Evolutionary conservation across 352 stramenopile genomes (phyloP).

Genomic region (Elongisporangium senticosum): DNA sequence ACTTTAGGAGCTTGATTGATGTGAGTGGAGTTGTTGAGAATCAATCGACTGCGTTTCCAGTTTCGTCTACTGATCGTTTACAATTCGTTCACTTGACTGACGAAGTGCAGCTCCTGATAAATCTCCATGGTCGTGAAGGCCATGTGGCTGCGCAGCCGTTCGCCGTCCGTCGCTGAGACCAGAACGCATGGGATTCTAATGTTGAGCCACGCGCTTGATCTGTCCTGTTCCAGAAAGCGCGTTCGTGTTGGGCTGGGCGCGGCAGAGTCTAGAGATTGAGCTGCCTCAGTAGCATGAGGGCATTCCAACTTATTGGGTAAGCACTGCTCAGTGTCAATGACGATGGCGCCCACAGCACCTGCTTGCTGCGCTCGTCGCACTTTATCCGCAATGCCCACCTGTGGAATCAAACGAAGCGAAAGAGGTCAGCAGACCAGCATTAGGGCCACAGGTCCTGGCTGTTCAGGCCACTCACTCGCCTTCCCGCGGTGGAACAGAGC

Average conservation of each 20-base stretch:
- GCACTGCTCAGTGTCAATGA: constrained; percentile 8
- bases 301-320: constrained; percentile 10
- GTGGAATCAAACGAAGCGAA: too few relatives aligned
- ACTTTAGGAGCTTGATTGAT: not conserved
- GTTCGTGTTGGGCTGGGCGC: constrained; percentile 1
- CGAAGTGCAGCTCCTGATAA: constrained; percentile 9
- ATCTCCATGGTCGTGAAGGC: constrained; percentile 6
- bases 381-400: constrained; percentile 11
- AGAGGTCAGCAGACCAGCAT: not conserved
- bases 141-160: constrained; percentile 9
- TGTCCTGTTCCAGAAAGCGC: not conserved
- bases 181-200: constrained; percentile 9
- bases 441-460: not conserved
- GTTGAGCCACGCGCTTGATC: constrained; percentile 5
- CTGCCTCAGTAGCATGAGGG: not conserved
- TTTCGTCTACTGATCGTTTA: not conserved
- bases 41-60: not conserved
- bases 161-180: constrained; percentile 6
- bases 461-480: not conserved
- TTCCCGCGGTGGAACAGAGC: constrained; percentile 10
- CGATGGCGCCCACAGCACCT: constrained; percentile 5
- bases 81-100: not conserved
- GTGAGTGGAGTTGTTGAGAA: not conserved
- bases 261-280: constrained; percentile 1
- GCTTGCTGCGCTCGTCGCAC: constrained; percentile 6